Conservation (phyloP, 192 early-diverging fungal genomes). For the Spizellomyces sp. region DNA sequence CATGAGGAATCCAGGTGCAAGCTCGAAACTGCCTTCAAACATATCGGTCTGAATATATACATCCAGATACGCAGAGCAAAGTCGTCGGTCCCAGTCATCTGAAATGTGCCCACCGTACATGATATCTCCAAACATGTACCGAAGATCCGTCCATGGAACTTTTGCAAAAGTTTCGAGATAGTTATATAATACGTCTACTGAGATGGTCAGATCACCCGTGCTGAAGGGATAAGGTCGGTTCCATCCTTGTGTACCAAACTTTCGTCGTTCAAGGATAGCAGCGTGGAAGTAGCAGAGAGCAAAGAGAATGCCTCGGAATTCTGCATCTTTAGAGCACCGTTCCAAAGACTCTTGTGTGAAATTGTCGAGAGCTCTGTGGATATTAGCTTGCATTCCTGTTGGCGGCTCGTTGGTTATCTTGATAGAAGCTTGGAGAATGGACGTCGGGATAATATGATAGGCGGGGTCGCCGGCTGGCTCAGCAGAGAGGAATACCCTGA, state of each 20-base stretch:
- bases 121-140: slow-evolving; percentile 70
- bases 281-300: slow-evolving; percentile 70
- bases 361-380: slow-evolving; percentile 68
- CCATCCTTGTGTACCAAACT: slow-evolving; percentile 72
- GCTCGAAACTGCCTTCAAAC: slow-evolving; percentile 66
- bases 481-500: slow-evolving; percentile 64
- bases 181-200: slow-evolving; percentile 63
- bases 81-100: slow-evolving; percentile 65
- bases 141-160: slow-evolving; percentile 66
- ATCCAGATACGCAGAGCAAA: slow-evolving; percentile 66
- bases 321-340: slow-evolving; percentile 67
- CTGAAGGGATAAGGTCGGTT: slow-evolving; percentile 66
- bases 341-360: slow-evolving; percentile 65
- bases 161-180: slow-evolving; percentile 64
- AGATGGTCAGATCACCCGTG: slow-evolving; percentile 68
- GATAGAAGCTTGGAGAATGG: slow-evolving; percentile 68
- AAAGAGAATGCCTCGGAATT: slow-evolving; percentile 62
- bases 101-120: slow-evolving; percentile 76
- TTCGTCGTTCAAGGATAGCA: slow-evolving; percentile 62
- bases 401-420: slow-evolving; percentile 73
- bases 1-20: slow-evolving; percentile 59
- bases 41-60: slow-evolving; percentile 61
- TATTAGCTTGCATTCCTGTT: slow-evolving; percentile 71
- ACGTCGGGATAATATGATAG: slow-evolving; percentile 64
- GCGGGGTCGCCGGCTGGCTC: slow-evolving; percentile 66